Base-by-base conservation (phyloP, 306 rosid genomes). In the Cucurbita ficifolia region DNA sequence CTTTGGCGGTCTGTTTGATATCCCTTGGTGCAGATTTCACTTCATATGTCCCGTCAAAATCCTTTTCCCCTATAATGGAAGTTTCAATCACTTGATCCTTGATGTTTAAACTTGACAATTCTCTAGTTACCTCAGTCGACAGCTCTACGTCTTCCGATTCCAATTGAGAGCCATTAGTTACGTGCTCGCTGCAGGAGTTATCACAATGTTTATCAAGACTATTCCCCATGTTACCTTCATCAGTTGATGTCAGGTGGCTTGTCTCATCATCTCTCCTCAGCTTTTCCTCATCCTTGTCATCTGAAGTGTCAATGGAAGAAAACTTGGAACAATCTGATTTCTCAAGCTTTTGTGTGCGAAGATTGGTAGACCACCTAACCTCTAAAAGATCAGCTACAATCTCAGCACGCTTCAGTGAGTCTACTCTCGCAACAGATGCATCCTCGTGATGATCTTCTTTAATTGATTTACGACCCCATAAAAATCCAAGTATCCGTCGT, bases 351-450 rank as follows among this genome's bases (percentile, higher is more conserved):
- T 76, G 75, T 22, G 48, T 61, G 22, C 71, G 76, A 61, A 88
- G 81, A 83, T 85, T 86, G 35, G 97, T 91, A 50, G 99, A 85
- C 99, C 99, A 95, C 36, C 84, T 86, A 58, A 91, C 84, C 70
- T 95, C 99, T 86, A 95, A 74, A 79, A 95, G 84, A 71, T 89
- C 74, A 4, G 96, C 97, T 0, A 92, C 96, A 76, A 87, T 82
- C 82, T 91, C 90, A 62, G 96, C 99, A 24, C 91, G 85, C 77
- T 88, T 90, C 78, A 87, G 64, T 1, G 77, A 88, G 55, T 89
- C 86, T 38, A 22, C 56, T 70, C 85, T 84, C 7, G 35, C 59
- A 16, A 52, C 76, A 3, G 50, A 53, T 19, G 54, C 68, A 56
- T 19, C 83, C 61, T 48, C 60, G 56, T 61, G 51, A 48, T 49